Percentiles rank a stretch among this genome's conserved stretches.
phyloP scores from a whole-genome alignment of 257 asterid genomes.

The Solanum habrochaites region DNA sequence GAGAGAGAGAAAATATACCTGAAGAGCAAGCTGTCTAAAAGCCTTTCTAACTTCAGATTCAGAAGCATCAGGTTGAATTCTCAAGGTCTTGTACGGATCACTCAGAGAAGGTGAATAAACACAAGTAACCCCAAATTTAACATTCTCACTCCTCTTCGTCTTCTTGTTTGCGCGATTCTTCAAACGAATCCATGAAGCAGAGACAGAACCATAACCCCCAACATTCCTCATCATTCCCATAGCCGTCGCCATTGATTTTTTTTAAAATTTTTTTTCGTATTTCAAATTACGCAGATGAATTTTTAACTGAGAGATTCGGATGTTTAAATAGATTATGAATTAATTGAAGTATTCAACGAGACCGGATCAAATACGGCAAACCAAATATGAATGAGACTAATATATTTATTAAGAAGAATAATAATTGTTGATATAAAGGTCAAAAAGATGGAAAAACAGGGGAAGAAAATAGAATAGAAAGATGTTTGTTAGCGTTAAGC shows the following conservation, averaged over 20 bases:
- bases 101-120: slow-evolving; percentile 26
- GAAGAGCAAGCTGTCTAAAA: slow-evolving; percentile 78
- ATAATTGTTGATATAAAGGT: neutral
- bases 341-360: neutral
- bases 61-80: slow-evolving; percentile 61
- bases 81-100: slow-evolving; percentile 77
- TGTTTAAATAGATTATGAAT: neutral
- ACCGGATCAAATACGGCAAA: neutral
- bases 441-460: neutral
- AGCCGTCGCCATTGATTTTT: slow-evolving; percentile 30
- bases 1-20: slow-evolving; percentile 23
- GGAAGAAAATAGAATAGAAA: neutral
- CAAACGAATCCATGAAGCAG: slow-evolving; percentile 26
- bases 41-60: slow-evolving; percentile 87
- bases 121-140: slow-evolving; percentile 33
- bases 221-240: slow-evolving; percentile 4
- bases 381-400: neutral
- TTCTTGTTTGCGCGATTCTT: neutral
- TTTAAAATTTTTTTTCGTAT: neutral
- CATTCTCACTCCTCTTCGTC: slow-evolving; percentile 1
- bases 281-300: neutral
- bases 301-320: neutral
- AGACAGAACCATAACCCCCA: slow-evolving; percentile 25
- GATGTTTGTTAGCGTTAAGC: neutral
- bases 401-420: neutral